A percentile compares a stretch with the other conserved stretches of the same genome.
phyloP scores from a whole-genome alignment of 208 protist species.

The Crithidia expoeki region DNA sequence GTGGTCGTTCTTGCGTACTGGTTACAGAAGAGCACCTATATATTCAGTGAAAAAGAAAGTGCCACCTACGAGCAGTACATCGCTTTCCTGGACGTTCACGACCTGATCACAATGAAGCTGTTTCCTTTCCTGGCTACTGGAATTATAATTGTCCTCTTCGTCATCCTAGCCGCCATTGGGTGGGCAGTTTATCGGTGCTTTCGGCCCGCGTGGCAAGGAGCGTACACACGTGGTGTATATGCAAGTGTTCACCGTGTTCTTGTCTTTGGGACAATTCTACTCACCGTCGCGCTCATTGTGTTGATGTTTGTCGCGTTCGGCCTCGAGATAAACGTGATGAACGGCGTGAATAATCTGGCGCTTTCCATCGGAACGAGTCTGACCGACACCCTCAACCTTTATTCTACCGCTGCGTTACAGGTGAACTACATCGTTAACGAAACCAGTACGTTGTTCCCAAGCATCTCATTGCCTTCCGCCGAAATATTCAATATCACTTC shows the following conservation, averaged over 20 bases:
- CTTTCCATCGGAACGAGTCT: conserved; percentile 17
- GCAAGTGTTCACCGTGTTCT: conserved; percentile 5
- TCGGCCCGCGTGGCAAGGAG: conserved; percentile 12
- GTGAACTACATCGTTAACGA: conserved; percentile 34
- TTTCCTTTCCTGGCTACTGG: conserved; percentile 36
- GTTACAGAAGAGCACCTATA: conserved; percentile 34
- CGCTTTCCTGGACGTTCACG: conserved; percentile 32
- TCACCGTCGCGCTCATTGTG: conserved; percentile 23
- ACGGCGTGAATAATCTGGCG: conserved; percentile 36
- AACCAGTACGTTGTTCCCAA: conserved; percentile 24
- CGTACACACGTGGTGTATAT: conserved; percentile 22
- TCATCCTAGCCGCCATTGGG: conserved; percentile 21
- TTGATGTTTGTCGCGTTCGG: conserved; percentile 37
- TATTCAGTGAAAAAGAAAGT: conserved; percentile 18
- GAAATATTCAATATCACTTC: conserved; percentile 12
- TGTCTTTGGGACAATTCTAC: conserved; percentile 4
- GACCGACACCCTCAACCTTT: conserved; percentile 26
- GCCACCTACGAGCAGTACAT: conserved; percentile 35
- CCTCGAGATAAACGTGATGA: conserved; percentile 36
- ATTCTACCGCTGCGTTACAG: conserved; percentile 16
- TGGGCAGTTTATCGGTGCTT: conserved; percentile 28
- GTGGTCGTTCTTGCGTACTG: conserved; percentile 38
- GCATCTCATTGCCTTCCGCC: conserved; percentile 21
- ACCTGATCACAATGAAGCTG: conserved; percentile 33
- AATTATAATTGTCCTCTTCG: conserved; percentile 31